These are phyloP conservation scores for Coccinonectria pachysandricola DNA, from an alignment of 2,329 filamentous ascomycete genomes.

Conservation along the genomic window DNA sequence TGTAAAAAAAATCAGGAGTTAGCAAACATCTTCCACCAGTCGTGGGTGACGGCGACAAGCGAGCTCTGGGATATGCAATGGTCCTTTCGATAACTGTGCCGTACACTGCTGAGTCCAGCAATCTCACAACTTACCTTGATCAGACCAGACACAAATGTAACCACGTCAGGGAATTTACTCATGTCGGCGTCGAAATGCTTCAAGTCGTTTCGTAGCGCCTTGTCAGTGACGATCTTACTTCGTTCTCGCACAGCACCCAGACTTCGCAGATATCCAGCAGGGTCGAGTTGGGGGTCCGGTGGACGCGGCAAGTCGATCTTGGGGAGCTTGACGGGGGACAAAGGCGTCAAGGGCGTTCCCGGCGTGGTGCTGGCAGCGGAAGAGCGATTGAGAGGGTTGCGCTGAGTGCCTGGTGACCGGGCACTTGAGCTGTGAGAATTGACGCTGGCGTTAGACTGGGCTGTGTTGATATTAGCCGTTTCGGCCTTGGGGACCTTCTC, in stretches of 20 bases:
- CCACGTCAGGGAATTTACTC: conserved; percentile 72
- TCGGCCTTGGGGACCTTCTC: conserved; percentile 38
- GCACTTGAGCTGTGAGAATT: conserved; percentile 39
- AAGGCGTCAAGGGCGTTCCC: conserved; percentile 39
- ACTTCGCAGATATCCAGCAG: conserved; percentile 82
- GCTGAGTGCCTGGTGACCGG: conserved; percentile 13
- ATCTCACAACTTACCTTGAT: conserved; percentile 63
- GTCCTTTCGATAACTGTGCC: no score
- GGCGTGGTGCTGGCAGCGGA: conserved; percentile 40
- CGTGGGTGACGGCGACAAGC: no score
- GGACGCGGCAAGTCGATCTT: conserved; percentile 74
- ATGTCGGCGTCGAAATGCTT: conserved; percentile 85
- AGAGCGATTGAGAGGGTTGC: conserved; percentile 35
- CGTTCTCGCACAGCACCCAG: conserved; percentile 80
- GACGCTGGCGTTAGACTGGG: conserved; percentile 40
- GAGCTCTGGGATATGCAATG: not conserved
- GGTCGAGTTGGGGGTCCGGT: conserved; percentile 80
- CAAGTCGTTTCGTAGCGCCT: conserved; percentile 66
- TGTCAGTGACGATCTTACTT: conserved; percentile 61
- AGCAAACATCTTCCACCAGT: no score
- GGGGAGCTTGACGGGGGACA: conserved; percentile 47
- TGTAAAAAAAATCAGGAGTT: not conserved
- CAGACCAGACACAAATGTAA: conserved; percentile 79
- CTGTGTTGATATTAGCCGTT: conserved; percentile 31
- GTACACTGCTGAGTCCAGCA: no score